Evolutionary conservation across 352 stramenopile genomes (phyloP), one percentile per base, ranked within the genome.

Genomic region (Phytophthora idaei): DNA sequence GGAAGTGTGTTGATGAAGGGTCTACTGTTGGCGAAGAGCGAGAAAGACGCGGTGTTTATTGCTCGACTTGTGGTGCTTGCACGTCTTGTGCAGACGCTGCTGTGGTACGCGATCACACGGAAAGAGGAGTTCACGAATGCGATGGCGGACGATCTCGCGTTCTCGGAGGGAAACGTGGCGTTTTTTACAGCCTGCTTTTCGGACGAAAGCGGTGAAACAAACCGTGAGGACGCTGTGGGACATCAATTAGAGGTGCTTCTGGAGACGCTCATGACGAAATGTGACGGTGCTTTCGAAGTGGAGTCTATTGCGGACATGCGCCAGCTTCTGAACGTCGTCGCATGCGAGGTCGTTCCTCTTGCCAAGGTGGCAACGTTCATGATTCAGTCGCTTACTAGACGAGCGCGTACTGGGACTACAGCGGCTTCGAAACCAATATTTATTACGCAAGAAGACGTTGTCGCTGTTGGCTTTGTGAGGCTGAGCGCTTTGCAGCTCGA

Each of bases 1-100:
- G 86, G 85, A 3, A 90, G 81, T 9, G 73, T 95, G 32, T 53
- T 93, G 28, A 85, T 89, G 27, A 92, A 92, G 27, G 83, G 85
- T 15, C 62, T 94, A 15, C 50, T 95, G 27, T 61, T 94, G 14
- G 81, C 85, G 0, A 76, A 76, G 14, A 88, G 42, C 25, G 76
- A 82, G 5, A 50, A 81, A 42, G 83, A 92, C 45, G 84, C 84
- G 0, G 76, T 89, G 29, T 84, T 81, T 61, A 81, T 87, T 45
- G 77, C 71, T 34, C 83, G 84, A 9, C 60, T 94, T 3, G 78
- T 91, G 14, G 76, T 93, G 28, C 67, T 94, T 17, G 88, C 85
- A 10, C 81, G 84, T 11, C 57, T 92, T 12, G 76, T 95, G 32
- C 88, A 95, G 67, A 87, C 82, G 15, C 58, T 94, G 51, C 46